Conservation (phyloP, 208 protist genomes). For the Crithidia sp. region DNA sequence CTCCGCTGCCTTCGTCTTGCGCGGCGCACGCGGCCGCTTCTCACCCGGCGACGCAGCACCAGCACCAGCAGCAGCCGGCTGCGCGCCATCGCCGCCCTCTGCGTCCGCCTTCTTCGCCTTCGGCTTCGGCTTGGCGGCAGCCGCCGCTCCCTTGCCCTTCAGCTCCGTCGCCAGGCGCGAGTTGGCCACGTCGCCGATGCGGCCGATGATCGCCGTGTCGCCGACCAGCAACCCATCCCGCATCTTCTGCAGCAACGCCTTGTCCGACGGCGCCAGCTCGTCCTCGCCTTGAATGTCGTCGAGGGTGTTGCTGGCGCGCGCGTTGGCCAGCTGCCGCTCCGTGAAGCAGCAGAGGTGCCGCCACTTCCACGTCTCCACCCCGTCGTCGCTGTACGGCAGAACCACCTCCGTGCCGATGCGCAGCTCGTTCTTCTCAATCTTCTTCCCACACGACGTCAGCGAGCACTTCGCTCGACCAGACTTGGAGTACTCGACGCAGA, state of each 20-base stretch:
- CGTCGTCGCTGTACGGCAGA: slow-evolving; percentile 52
- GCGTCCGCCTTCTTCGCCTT: slow-evolving; percentile 9
- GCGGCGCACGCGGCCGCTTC: slow-evolving; percentile 26
- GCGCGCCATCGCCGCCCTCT: slow-evolving; percentile 4
- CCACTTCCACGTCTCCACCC: slow-evolving; percentile 68
- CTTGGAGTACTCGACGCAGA: slow-evolving; percentile 82
- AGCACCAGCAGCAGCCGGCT: no score
- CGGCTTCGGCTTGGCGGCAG: slow-evolving; percentile 13
- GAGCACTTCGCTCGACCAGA: slow-evolving; percentile 70
- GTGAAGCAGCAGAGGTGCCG: slow-evolving; percentile 89
- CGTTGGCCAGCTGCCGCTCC: slow-evolving; percentile 72
- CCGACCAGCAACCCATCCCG: slow-evolving; percentile 62
- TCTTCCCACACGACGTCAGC: slow-evolving; percentile 50
- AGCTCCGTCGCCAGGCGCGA: slow-evolving; percentile 41
- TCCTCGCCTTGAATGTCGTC: slow-evolving; percentile 69
- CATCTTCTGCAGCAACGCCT: slow-evolving; percentile 65
- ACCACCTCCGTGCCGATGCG: slow-evolving; percentile 76
- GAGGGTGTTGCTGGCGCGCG: slow-evolving; percentile 53
- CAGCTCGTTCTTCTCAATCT: slow-evolving; percentile 79
- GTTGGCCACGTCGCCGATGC: slow-evolving; percentile 72
- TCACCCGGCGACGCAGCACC: slow-evolving; percentile 1
- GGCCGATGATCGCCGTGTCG: slow-evolving; percentile 48
- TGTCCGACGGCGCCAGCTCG: slow-evolving; percentile 61
- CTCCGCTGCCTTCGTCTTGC: slow-evolving; percentile 13
- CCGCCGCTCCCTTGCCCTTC: slow-evolving; percentile 24